Conservation (phyloP, 495 filamentous ascomycete genomes). For the Neurospora africana region DNA sequence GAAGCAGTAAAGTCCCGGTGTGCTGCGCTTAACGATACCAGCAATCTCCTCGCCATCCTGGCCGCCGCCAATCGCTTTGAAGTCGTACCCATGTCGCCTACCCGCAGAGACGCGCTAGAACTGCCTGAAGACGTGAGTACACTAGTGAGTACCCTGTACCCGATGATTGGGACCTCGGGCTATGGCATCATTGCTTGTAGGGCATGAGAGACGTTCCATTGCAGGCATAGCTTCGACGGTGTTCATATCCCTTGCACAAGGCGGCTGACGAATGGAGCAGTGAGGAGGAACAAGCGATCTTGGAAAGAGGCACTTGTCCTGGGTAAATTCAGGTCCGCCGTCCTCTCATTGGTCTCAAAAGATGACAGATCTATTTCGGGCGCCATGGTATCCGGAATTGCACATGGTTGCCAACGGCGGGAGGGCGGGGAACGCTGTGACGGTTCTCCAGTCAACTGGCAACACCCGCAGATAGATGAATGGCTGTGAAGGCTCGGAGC, state of each 20-base stretch:
- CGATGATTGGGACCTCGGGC: not conserved
- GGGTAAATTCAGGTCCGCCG: not conserved
- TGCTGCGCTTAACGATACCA: conserved; percentile 11
- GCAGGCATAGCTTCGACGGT: not conserved
- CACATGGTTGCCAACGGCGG: not conserved
- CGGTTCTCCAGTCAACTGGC: not conserved
- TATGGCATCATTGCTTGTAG: not conserved
- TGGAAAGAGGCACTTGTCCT: not conserved
- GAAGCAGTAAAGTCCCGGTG: not conserved
- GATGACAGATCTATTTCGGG: not conserved
- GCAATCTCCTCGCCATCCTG: not conserved
- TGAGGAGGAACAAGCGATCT: not conserved
- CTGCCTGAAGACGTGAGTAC: not conserved
- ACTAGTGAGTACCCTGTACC: not conserved
- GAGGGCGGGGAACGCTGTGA: conserved; percentile 2
- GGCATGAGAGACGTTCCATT: not conserved
- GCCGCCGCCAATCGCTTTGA: not conserved
- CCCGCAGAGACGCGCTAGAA: not conserved
- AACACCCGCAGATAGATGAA: conserved; percentile 5
- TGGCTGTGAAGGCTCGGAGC: conserved; percentile 8
- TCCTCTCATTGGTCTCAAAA: not conserved
- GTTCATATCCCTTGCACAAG: not conserved
- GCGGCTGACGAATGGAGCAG: not conserved
- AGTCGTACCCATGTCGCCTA: not conserved
- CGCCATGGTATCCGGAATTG: not conserved